Evolutionary conservation across 1,284 basidiomycete genomes (phyloP).

Genomic region (Rhodotorula sp.): DNA sequence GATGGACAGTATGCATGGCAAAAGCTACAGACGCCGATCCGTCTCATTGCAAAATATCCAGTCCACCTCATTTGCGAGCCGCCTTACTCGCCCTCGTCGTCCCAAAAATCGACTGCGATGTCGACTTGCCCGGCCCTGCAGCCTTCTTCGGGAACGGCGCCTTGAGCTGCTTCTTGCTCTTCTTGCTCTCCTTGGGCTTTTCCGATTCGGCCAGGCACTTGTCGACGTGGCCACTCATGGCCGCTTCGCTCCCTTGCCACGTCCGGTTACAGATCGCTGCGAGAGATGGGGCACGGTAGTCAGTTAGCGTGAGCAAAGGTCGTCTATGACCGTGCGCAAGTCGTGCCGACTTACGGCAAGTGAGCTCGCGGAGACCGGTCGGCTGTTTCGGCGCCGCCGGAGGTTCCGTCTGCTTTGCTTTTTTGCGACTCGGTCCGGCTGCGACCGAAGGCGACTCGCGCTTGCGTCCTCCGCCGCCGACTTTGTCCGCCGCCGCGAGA

Average conservation of each 20-base stretch:
- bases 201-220: constrained; percentile 1
- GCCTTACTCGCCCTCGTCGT: not conserved
- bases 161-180: not conserved
- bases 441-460: not conserved
- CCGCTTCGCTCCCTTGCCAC: constrained; percentile 26
- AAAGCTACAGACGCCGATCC: not conserved
- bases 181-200: not conserved
- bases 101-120: not conserved
- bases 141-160: constrained; percentile 3
- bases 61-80: not conserved
- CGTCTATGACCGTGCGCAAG: too few relatives aligned
- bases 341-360: not conserved
- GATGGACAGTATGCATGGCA: not conserved
- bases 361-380: not conserved
- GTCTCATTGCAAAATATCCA: not conserved
- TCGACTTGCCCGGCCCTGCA: not conserved
- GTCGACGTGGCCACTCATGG: constrained; percentile 32
- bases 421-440: not conserved
- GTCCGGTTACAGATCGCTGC: constrained; percentile 27
- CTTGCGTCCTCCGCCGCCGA: not conserved
- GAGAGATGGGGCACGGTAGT: not conserved
- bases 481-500: too few relatives aligned
- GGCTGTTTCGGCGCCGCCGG: not conserved
- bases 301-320: too few relatives aligned
- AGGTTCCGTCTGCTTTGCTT: not conserved